Percentiles rank a stretch among this genome's conserved stretches.
Conservation (phyloP, 768 basidiomycete genomes). For the Boletus rubroflammeus region DNA sequence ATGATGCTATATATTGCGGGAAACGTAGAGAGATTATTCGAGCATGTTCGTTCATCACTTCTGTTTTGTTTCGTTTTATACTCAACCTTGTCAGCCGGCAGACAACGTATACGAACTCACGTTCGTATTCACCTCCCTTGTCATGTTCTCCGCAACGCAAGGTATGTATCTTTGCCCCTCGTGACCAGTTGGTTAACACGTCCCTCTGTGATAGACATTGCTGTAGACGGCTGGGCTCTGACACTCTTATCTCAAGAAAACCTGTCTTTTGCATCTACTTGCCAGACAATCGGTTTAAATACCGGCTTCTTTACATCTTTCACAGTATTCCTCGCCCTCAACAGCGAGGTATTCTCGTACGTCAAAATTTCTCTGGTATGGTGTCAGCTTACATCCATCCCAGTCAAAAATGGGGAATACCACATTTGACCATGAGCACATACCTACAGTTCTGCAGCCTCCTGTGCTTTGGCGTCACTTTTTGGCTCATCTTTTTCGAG, state of each 20-base stretch:
- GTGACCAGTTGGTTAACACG: conserved; percentile 12
- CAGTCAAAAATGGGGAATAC: conserved; percentile 75
- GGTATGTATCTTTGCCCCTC: conserved; percentile 43
- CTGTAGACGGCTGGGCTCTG: conserved; percentile 90
- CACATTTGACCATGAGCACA: conserved; percentile 63
- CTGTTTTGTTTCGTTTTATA: conserved; percentile 1
- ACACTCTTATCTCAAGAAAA: conserved; percentile 89
- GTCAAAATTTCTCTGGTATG: conserved; percentile 20
- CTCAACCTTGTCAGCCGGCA: conserved; percentile 56
- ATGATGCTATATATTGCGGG: conserved; percentile 77
- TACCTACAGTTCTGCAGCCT: conserved; percentile 88
- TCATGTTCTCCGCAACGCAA: conserved; percentile 96
- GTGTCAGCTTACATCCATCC: conserved; percentile 6
- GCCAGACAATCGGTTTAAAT: conserved; percentile 96
- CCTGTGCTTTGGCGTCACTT: conserved; percentile 77
- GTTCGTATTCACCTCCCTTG: conserved; percentile 80
- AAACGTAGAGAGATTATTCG: conserved; percentile 72
- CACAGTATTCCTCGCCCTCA: conserved; percentile 96
- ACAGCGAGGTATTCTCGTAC: conserved; percentile 87
- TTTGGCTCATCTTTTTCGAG: conserved; percentile 85
- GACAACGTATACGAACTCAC: conserved; percentile 78
- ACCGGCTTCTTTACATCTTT: conserved; percentile 95
- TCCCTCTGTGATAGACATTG: conserved; percentile 65
- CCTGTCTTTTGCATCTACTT: conserved; percentile 94
- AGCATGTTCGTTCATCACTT: conserved; percentile 50